phyloP scores from a whole-genome alignment of 768 basidiomycete species.

The Lentinula detonsa region DNA sequence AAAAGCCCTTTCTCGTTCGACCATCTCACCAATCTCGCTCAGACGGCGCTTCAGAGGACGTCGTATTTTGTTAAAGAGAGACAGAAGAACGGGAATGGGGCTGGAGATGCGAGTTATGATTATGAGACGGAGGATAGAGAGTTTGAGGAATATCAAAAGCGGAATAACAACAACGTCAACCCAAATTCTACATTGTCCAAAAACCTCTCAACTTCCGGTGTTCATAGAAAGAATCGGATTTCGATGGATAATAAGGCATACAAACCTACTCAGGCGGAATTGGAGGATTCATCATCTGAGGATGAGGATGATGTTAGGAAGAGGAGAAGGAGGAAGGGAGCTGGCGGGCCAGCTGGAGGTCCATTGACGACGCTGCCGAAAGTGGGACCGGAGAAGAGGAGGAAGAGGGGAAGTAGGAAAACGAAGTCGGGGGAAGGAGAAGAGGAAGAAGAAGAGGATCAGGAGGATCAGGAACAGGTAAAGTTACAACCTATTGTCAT shows the following conservation, averaged over 20 bases:
- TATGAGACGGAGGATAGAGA: slow-evolving; percentile 74
- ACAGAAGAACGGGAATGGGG: slow-evolving; percentile 48
- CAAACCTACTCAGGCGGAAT: slow-evolving; percentile 56
- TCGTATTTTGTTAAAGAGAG: slow-evolving; percentile 63
- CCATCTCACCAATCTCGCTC: slow-evolving; percentile 49
- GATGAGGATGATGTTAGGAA: slow-evolving; percentile 48
- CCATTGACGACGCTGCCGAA: slow-evolving; percentile 64
- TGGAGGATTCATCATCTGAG: slow-evolving; percentile 50
- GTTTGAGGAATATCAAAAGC: slow-evolving; percentile 32
- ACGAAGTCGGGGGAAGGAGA: slow-evolving; percentile 30
- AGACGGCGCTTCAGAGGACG: slow-evolving; percentile 46
- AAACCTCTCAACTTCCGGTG: slow-evolving; percentile 14
- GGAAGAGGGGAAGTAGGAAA: slow-evolving; percentile 45
- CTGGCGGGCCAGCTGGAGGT: slow-evolving; percentile 45
- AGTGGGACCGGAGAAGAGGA: slow-evolving; percentile 56
- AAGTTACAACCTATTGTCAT: slow-evolving; percentile 9
- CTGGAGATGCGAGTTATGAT: slow-evolving; percentile 55
- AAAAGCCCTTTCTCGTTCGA: slow-evolving; percentile 38
- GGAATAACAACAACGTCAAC: slow-evolving; percentile 8
- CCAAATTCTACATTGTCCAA: slow-evolving; percentile 16
- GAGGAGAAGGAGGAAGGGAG: slow-evolving; percentile 48
- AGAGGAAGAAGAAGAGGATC: slow-evolving; percentile 50
- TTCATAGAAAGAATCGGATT: slow-evolving; percentile 49
- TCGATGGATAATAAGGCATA: slow-evolving; percentile 81
- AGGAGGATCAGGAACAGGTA: slow-evolving; percentile 31